Evolutionary conservation across 2,329 filamentous ascomycete genomes (phyloP).

Genomic region (Teratosphaeria gauchensis): DNA sequence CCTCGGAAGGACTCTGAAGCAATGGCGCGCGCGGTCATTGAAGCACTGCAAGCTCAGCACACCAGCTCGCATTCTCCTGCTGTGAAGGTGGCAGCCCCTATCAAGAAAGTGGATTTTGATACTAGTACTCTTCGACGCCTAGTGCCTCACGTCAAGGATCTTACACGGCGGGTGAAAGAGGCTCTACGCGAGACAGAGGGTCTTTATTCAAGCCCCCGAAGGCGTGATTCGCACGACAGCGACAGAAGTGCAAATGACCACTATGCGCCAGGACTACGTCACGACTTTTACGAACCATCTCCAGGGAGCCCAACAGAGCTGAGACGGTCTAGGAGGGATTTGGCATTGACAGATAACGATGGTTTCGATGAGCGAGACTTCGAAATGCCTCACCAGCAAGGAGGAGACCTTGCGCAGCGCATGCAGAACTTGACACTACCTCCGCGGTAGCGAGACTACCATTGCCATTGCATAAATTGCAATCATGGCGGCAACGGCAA

Average conservation of each 20-base stretch:
- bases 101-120: slow-evolving; percentile 55
- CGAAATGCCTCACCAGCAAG: slow-evolving; percentile 2
- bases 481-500: background rate
- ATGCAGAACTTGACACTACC: slow-evolving; percentile 11
- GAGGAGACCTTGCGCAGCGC: slow-evolving; percentile 7
- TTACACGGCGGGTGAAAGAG: slow-evolving; percentile 41
- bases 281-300: slow-evolving; percentile 22
- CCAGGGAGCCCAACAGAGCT: slow-evolving; percentile 12
- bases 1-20: slow-evolving; percentile 48
- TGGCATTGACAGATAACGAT: slow-evolving; percentile 20
- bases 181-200: slow-evolving; percentile 39
- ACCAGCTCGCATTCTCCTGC: slow-evolving; percentile 18
- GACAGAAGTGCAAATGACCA: slow-evolving; percentile 5
- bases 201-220: slow-evolving; percentile 35
- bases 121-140: slow-evolving; percentile 55
- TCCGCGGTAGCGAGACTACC: background rate
- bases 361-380: slow-evolving; percentile 8
- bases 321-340: slow-evolving; percentile 13
- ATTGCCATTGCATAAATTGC: background rate
- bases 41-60: slow-evolving; percentile 42
- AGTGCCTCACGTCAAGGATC: slow-evolving; percentile 43
- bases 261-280: slow-evolving; percentile 26
- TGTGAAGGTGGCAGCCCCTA: slow-evolving; percentile 18
- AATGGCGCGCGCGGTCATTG: slow-evolving; percentile 53
- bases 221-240: slow-evolving; percentile 14